Evolutionary conservation across 108 stramenopile genomes (phyloP).

Genomic region (Skeletonema menzelii): DNA sequence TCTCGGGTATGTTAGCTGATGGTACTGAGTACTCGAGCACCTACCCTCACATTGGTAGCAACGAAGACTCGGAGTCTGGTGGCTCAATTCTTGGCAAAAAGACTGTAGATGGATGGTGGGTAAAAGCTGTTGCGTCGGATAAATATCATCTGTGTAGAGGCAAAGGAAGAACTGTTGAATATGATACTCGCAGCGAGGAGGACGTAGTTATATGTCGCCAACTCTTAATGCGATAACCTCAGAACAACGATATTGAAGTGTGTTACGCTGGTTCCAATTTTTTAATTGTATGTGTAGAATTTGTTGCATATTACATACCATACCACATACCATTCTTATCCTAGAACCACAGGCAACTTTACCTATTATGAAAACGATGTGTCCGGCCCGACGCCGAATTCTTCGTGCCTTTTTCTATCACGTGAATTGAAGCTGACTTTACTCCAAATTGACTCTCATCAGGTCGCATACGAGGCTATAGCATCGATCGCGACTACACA

Average conservation of each 20-base stretch:
- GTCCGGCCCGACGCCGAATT: no score
- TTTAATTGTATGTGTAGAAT: background rate
- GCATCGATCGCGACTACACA: no score
- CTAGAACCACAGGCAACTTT: no score
- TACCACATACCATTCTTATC: no score
- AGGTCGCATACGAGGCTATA: no score
- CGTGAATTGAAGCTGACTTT: no score
- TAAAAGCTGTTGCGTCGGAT: slow-evolving; percentile 24
- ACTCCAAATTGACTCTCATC: no score
- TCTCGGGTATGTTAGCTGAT: slow-evolving; percentile 40
- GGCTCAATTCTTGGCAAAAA: slow-evolving; percentile 39
- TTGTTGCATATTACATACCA: background rate
- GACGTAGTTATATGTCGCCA: background rate
- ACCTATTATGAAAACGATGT: no score
- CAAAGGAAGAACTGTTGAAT: slow-evolving; percentile 53
- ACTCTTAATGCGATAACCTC: background rate
- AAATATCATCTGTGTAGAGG: slow-evolving; percentile 47
- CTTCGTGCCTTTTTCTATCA: no score
- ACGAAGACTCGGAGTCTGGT: slow-evolving; percentile 4
- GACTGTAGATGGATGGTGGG: slow-evolving; percentile 45
- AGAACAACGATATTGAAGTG: background rate
- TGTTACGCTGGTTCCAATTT: background rate
- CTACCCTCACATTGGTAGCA: slow-evolving; percentile 24
- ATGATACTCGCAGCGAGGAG: slow-evolving; percentile 21
- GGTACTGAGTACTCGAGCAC: slow-evolving; percentile 33